These are phyloP conservation scores for Beauveria medogensis DNA, from an alignment of 2,329 filamentous ascomycete genomes.

Conservation along the genomic window DNA sequence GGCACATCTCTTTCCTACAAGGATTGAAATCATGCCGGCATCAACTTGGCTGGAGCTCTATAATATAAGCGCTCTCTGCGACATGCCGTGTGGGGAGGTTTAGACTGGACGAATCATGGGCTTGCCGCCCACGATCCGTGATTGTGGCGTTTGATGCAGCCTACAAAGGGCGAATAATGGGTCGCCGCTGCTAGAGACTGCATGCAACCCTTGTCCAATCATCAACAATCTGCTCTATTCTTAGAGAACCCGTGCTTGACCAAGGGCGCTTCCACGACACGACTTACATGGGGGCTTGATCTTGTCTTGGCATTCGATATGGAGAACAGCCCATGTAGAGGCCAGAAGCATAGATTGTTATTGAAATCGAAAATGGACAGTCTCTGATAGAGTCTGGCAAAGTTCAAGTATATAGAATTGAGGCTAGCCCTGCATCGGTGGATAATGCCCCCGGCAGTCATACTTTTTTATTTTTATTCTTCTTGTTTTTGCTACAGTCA, in stretches of 20 bases:
- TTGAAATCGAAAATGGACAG: not conserved
- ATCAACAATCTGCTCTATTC: not conserved
- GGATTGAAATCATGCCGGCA: not conserved
- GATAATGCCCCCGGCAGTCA: no score
- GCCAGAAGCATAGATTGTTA: not conserved
- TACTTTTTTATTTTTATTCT: not conserved
- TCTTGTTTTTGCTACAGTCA: not conserved
- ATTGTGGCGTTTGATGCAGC: not conserved
- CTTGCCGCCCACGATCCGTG: not conserved
- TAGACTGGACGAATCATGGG: not conserved
- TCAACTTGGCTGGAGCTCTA: not conserved
- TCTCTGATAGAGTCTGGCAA: not conserved
- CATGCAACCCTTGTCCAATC: not conserved
- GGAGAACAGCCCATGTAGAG: not conserved
- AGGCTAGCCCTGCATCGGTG: not conserved
- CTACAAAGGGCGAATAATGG: not conserved
- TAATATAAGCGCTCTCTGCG: not conserved
- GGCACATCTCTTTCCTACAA: not conserved
- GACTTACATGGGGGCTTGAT: not conserved
- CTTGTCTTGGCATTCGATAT: not conserved
- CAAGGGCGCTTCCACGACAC: not conserved
- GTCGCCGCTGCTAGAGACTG: not conserved
- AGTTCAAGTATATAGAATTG: slow-evolving; percentile 1
- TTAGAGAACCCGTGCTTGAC: not conserved
- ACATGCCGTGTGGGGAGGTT: not conserved